phyloP scores from a whole-genome alignment of 225 moss, liverwort and hornwort species.

The Pleurozium schreberi region DNA sequence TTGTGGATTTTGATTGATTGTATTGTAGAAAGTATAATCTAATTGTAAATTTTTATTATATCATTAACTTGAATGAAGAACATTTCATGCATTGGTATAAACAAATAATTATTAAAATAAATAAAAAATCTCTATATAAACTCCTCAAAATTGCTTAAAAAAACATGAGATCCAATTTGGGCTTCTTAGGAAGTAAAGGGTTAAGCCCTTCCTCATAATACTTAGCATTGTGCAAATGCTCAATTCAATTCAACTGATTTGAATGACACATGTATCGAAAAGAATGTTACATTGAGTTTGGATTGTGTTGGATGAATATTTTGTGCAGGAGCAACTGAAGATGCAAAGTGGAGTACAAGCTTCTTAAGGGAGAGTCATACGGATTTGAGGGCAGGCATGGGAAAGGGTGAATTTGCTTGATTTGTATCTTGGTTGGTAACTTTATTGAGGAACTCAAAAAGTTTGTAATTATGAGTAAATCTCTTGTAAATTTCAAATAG shows the following conservation, averaged over 20 bases:
- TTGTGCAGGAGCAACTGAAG: neutral
- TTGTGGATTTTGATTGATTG: too few species aligned
- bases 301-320: neutral
- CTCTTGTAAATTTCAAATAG: neutral
- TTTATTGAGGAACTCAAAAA: neutral
- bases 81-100: too few species aligned
- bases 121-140: too few species aligned
- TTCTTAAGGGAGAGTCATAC: neutral
- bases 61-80: too few species aligned
- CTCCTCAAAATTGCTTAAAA: too few species aligned
- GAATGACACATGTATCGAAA: neutral
- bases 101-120: too few species aligned
- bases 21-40: too few species aligned
- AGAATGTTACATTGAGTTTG: neutral
- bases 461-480: neutral
- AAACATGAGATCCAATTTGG: too few species aligned
- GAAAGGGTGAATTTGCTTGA: neutral
- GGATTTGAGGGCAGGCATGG: neutral
- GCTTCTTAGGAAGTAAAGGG: too few species aligned
- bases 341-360: neutral
- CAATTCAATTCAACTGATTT: neutral
- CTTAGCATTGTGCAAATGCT: neutral
- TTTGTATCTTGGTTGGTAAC: neutral
- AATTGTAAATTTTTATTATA: too few species aligned
- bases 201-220: neutral